phyloP scores from a whole-genome alignment of 441 rosid species.

The Euphorbia schlechtendalii region DNA sequence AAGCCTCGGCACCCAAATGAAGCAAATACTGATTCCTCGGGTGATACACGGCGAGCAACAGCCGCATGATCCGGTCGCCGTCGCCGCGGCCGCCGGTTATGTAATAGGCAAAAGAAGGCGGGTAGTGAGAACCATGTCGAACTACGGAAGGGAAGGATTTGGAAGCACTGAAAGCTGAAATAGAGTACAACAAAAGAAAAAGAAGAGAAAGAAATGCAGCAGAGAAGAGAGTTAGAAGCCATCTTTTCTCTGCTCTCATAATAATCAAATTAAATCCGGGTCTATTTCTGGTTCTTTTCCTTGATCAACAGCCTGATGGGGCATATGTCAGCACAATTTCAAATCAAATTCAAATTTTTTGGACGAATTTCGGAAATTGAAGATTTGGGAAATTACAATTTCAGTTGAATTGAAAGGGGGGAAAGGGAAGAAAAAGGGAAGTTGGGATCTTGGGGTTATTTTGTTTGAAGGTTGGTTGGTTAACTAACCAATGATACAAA shows the following conservation, averaged over 20 bases:
- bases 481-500: background rate
- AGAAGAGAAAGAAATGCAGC: slow-evolving; percentile 61
- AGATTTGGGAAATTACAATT: slow-evolving; percentile 3
- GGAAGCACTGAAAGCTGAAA: slow-evolving; percentile 63
- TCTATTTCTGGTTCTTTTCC: background rate
- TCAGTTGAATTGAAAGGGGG: background rate
- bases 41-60: slow-evolving; percentile 81
- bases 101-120: slow-evolving; percentile 90
- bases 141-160: slow-evolving; percentile 63
- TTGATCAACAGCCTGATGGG: slow-evolving; percentile 10
- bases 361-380: slow-evolving; percentile 3
- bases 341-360: slow-evolving; percentile 8
- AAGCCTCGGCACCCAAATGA: slow-evolving; percentile 76
- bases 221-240: slow-evolving; percentile 81
- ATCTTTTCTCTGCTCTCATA: slow-evolving; percentile 93
- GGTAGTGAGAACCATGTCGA: slow-evolving; percentile 68
- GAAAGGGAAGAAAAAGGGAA: background rate
- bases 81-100: slow-evolving; percentile 76
- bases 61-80: slow-evolving; percentile 59
- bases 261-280: slow-evolving; percentile 5
- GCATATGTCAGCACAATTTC: slow-evolving; percentile 18
- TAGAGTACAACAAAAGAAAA: slow-evolving; percentile 65
- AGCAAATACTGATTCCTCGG: slow-evolving; percentile 85
- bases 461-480: background rate
- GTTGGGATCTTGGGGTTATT: slow-evolving; percentile 7